Evolutionary conservation across 1,139 yeast species (phyloP), one percentile per base, ranked within the genome.

Genomic region (Candida pseudoviswanathii): DNA sequence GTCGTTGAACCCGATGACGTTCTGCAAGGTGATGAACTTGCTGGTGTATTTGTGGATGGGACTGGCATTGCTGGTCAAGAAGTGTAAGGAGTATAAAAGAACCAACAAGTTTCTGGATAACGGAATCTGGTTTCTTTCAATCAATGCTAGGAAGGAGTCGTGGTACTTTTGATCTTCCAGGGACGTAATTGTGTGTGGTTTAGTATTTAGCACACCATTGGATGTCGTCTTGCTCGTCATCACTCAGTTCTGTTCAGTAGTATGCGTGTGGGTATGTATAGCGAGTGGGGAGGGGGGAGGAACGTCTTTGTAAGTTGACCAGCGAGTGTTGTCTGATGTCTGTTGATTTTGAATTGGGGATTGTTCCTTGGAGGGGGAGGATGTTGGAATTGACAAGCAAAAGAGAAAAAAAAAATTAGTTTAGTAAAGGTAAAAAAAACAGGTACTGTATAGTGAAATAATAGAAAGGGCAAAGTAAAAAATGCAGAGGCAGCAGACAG

Each of bases 21-120:
- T 75, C 56, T 80, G 87, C 49, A 84, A 65, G 41, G 66, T 68
- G 47, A 79, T 63, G 58, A 83, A 83, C 61, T 81, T 80, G 42
- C 61, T 52, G 8, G 79, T 70, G 47, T 60, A 59, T 21, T 58
- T 56, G 45, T 58, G 57, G 27, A 63, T 53, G n/a, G 43, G 45
- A 0, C 71, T 68, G 3, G 43, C 43, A 2, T 52, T 46, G 36
- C 53, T 49, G 11, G 44, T 41, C n/a, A 59, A 55, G 41, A 61
- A 55, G 53, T 73, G 72, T 27, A 62, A 45, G 31, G 61, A 52
- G 55, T 69, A 70, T 46, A 76, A 58, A 9, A 58, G 51, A 8
- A 63, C 47, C 45, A 76, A 59, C 10, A 75, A 51, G 40, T 61
- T 54, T 41, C 73, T 58, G 16, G 77, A 66, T 30, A 75, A 59